Base-by-base conservation (phyloP, 345 rosid species). In the Cardamine chenopodiifolia region DNA sequence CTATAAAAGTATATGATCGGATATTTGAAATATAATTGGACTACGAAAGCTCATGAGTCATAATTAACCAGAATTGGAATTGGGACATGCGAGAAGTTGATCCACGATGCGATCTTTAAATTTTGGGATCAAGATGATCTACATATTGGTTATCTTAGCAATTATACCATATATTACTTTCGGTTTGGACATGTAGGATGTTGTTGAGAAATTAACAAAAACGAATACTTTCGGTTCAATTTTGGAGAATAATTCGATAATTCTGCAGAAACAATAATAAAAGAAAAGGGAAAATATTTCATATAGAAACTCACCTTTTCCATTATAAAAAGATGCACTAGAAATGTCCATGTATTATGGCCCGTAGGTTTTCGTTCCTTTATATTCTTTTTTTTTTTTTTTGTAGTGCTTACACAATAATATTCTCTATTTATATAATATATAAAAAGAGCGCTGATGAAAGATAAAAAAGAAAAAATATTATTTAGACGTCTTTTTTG, bases 311-410 rank as follows among this genome's bases (percentile, higher is more conserved):
- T 6, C 1, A 0, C n/a, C 0, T 39, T 58, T 68, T 63, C 62
- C 73, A 62, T 44, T 69, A 53, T 31, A 61, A 31, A 67, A 61
- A 60, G 48, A 76, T 61, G 58, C 74, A 76, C 57, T 61, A 4
- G 57, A 68, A 50, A 40, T 37, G 74, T 40, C 63, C 23, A 68
- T 61, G 49, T 63, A 68, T 68, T 75, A 53, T 75, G 74, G 79
- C 74, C 74, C 79, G 79, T 68, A 68, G 74, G 70, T 75, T 52
- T 75, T 52, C 9, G 7, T 68, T 75, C 56, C n/a, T 22, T 3
- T 29, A 50, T 15, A 68, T 75, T 68, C 79, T 31, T 48, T 20
- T 5, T 4, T 48, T 74, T 57, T 29, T 62, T 57, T 66, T 58
- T 31, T 50, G 54, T 58, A 8, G 5, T 57, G 19, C 26, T 1